Percentiles rank a stretch among this genome's conserved stretches.
phyloP scores from a whole-genome alignment of 768 basidiomycete species.

The Lactarius sp. region DNA sequence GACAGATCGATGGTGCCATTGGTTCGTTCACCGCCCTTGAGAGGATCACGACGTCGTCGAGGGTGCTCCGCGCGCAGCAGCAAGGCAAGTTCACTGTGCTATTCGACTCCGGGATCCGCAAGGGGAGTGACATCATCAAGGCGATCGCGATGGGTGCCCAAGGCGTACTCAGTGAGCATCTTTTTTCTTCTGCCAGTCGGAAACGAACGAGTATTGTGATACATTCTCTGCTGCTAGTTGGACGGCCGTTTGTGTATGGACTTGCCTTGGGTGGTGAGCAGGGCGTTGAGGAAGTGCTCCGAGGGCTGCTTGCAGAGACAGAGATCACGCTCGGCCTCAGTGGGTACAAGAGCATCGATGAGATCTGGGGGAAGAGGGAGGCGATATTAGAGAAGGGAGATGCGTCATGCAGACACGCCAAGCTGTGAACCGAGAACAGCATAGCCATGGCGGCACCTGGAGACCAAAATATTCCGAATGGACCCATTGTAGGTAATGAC shows the following conservation, averaged over 20 bases:
- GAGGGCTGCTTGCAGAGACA: slow-evolving; percentile 61
- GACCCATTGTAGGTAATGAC: slow-evolving; percentile 33
- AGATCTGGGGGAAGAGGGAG: slow-evolving; percentile 57
- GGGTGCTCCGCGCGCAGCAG: slow-evolving; percentile 51
- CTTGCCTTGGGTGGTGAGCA: slow-evolving; percentile 63
- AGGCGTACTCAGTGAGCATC: slow-evolving; percentile 59
- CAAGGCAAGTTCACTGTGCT: slow-evolving; percentile 62
- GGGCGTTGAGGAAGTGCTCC: slow-evolving; percentile 72
- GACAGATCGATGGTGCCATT: too few relatives aligned
- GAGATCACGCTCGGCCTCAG: slow-evolving; percentile 58
- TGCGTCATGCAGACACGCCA: background rate
- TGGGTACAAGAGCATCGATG: slow-evolving; percentile 53
- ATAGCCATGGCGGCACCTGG: too few relatives aligned
- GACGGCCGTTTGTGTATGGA: slow-evolving; percentile 72
- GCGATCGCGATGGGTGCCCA: slow-evolving; percentile 85
- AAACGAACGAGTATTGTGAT: background rate
- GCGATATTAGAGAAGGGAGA: slow-evolving; percentile 46
- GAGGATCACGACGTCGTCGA: slow-evolving; percentile 57
- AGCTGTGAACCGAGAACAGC: slow-evolving; percentile 1
- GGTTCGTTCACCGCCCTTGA: slow-evolving; percentile 69
- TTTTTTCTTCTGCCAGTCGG: background rate
- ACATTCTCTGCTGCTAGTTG: slow-evolving; percentile 41
- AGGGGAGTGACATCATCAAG: slow-evolving; percentile 77
- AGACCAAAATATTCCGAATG: too few relatives aligned
- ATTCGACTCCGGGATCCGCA: slow-evolving; percentile 79